phyloP scores from a whole-genome alignment of 169 alveolate species.

The Babesia gibsoni region DNA sequence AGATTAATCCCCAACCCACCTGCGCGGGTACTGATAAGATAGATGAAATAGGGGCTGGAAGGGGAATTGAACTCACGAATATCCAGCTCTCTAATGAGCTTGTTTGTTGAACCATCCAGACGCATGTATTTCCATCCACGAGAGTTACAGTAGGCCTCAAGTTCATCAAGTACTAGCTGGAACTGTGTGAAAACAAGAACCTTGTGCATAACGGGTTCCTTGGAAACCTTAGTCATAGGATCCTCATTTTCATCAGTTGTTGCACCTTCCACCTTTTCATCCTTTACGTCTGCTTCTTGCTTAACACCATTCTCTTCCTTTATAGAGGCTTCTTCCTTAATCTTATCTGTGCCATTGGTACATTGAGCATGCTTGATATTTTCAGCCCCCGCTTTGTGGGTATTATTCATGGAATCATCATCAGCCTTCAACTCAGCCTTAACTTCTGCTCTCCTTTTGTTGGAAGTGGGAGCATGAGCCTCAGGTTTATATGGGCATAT shows the following conservation, averaged over 20 bases:
- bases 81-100: constrained; percentile 85
- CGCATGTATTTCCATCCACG: constrained; percentile 89
- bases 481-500: constrained; percentile 50
- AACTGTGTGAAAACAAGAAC: constrained; percentile 86
- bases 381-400: not conserved
- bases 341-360: constrained; percentile 22
- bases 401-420: not conserved
- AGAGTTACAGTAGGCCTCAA: constrained; percentile 84
- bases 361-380: constrained; percentile 24
- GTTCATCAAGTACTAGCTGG: constrained; percentile 86
- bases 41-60: constrained; percentile 78
- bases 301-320: constrained; percentile 17
- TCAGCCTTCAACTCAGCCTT: not conserved
- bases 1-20: constrained; percentile 97
- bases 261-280: constrained; percentile 17
- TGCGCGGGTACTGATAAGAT: constrained; percentile 89
- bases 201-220: constrained; percentile 77
- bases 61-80: constrained; percentile 84
- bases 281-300: not conserved
- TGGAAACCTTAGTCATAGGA: not conserved
- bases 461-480: not conserved
- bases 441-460: not conserved
- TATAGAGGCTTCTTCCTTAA: not conserved
- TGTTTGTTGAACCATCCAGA: constrained; percentile 88
- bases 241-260: not conserved